A percentile compares a stretch with the other conserved stretches of the same genome.
Conservation (phyloP, 371 early-diverging fungal genomes). For the Rhizopus stolonifer region DNA sequence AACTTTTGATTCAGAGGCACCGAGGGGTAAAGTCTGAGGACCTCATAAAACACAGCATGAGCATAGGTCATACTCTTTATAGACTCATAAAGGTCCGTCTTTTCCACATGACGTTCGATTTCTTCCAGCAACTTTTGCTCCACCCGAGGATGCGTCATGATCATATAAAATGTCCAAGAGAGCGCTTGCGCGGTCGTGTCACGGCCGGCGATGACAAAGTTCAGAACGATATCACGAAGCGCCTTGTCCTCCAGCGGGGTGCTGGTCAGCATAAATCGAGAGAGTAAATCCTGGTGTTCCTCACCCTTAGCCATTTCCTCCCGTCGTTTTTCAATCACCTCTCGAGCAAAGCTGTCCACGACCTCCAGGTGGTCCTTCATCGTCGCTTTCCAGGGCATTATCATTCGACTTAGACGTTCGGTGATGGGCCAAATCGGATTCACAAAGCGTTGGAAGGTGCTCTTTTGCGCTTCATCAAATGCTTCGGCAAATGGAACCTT, state of each 20-base stretch:
- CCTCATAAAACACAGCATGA: slow-evolving; percentile 63
- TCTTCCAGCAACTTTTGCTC: slow-evolving; percentile 61
- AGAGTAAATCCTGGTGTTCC: slow-evolving; percentile 55
- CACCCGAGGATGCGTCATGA: slow-evolving; percentile 54
- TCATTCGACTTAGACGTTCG: slow-evolving; percentile 30
- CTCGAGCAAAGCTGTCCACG: slow-evolving; percentile 49
- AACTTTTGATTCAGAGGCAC: slow-evolving; percentile 69
- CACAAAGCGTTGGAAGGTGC: slow-evolving; percentile 44
- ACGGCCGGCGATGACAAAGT: slow-evolving; percentile 67
- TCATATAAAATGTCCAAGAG: slow-evolving; percentile 67
- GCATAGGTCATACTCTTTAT: slow-evolving; percentile 56
- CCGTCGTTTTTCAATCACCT: slow-evolving; percentile 45
- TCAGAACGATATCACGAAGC: slow-evolving; percentile 67
- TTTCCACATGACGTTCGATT: slow-evolving; percentile 35
- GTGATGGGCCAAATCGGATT: slow-evolving; percentile 54
- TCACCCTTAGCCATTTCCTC: slow-evolving; percentile 40
- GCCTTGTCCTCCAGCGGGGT: slow-evolving; percentile 47
- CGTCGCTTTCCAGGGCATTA: slow-evolving; percentile 33
- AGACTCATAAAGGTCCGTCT: slow-evolving; percentile 38
- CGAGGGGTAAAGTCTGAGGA: slow-evolving; percentile 70
- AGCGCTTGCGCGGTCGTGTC: slow-evolving; percentile 77
- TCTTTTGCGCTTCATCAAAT: slow-evolving; percentile 49
- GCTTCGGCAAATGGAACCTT: slow-evolving; percentile 50
- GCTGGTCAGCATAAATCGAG: slow-evolving; percentile 62
- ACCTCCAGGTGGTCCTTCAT: slow-evolving; percentile 45